Conservation (phyloP, 139 green algal species). For the Chlamydomonas asymmetrica region DNA sequence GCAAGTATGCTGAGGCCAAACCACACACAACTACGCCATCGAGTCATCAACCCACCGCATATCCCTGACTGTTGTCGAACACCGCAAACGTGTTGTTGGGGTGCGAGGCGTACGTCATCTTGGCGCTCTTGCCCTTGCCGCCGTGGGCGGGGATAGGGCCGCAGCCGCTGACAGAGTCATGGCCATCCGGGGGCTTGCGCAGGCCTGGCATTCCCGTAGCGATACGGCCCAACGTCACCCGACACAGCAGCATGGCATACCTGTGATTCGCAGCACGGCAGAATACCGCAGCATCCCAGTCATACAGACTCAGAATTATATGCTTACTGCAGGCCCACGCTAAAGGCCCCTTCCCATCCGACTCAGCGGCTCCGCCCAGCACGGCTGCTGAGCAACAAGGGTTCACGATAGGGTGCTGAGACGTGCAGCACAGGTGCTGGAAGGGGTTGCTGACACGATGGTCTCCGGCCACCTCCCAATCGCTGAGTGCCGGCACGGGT, state of each 20-base stretch:
- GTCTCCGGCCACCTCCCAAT: no score
- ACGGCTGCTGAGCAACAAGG: background rate
- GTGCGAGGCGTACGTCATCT: background rate
- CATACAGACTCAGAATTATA: background rate
- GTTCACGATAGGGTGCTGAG: background rate
- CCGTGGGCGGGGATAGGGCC: no score
- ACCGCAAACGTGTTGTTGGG: constrained; percentile 15
- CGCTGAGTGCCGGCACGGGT: no score
- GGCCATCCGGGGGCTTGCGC: constrained; percentile 21
- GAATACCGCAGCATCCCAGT: no score
- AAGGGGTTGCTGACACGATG: no score
- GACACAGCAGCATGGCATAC: constrained; percentile 32
- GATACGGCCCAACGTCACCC: constrained; percentile 20
- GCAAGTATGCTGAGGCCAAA: no score
- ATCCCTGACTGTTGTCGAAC: constrained; percentile 38
- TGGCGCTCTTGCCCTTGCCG: background rate
- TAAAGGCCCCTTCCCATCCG: background rate
- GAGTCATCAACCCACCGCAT: no score
- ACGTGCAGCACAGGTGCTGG: background rate
- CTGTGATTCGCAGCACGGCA: no score
- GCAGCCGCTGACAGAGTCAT: constrained; percentile 22
- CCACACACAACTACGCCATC: no score
- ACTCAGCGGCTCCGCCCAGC: background rate
- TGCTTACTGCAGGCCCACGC: background rate
- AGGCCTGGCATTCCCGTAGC: background rate